Percentiles rank a stretch among this genome's conserved stretches.
Evolutionary conservation across 169 alveolate genomes (phyloP).

Genomic region (Besnoitia besnoiti): DNA sequence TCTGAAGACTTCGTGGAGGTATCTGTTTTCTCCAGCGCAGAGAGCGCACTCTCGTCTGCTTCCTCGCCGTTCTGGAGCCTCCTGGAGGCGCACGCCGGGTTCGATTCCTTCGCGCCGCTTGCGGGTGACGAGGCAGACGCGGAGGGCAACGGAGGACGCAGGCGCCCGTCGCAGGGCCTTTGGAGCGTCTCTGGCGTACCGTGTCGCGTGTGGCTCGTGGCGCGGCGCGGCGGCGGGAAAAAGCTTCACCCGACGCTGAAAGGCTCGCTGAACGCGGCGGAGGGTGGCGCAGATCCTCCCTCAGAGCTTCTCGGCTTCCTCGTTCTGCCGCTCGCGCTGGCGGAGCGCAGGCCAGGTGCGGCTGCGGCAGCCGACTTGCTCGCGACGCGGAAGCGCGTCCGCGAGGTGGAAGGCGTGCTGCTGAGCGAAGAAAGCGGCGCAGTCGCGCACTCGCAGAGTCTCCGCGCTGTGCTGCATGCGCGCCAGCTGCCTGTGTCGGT

Average conservation of each 20-base stretch:
- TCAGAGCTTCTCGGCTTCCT: background rate
- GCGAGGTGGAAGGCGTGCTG: background rate
- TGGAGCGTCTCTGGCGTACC: background rate
- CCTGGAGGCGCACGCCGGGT: background rate
- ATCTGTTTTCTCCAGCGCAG: background rate
- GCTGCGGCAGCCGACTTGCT: too few relatives aligned
- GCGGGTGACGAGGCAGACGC: background rate
- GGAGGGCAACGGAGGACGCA: background rate
- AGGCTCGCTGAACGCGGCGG: background rate
- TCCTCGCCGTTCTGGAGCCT: background rate
- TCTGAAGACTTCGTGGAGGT: background rate
- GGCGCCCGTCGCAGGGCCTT: background rate
- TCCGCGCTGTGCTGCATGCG: constrained; percentile 17
- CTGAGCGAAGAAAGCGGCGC: background rate
- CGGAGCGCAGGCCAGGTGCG: too few relatives aligned
- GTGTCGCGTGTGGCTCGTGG: background rate
- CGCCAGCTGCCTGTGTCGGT: background rate
- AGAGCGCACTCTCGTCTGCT: background rate
- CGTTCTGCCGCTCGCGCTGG: background rate
- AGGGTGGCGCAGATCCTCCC: background rate
- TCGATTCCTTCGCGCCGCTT: background rate
- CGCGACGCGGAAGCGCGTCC: background rate
- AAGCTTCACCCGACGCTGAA: background rate
- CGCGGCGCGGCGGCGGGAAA: too few relatives aligned
- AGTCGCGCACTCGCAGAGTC: background rate